phyloP scores from a whole-genome alignment of 106 monocot genomes.

The Dioscorea dumetorum region DNA sequence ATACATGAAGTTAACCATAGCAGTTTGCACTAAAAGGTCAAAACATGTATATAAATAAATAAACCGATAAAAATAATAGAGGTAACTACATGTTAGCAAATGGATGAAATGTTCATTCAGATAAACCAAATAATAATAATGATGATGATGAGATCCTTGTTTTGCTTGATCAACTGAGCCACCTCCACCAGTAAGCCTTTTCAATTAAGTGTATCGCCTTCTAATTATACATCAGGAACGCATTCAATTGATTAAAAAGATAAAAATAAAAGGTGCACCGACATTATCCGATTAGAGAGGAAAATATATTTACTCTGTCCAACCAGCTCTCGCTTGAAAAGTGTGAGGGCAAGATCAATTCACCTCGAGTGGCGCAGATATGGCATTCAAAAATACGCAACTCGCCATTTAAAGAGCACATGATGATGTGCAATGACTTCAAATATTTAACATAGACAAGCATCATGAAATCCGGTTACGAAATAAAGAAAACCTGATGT shows the following conservation, averaged over 20 bases:
- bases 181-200: too few species aligned
- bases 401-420: neutral
- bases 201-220: too few species aligned
- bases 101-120: neutral
- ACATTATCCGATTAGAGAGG: too few species aligned
- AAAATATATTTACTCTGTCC: too few species aligned
- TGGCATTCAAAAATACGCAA: neutral
- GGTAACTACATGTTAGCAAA: neutral
- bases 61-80: neutral
- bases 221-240: too few species aligned
- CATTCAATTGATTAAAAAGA: too few species aligned
- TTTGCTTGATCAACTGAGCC: too few species aligned
- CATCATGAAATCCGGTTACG: neutral
- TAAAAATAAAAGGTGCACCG: too few species aligned
- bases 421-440: neutral
- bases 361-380: neutral
- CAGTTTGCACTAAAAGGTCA: neutral
- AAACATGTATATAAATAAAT: neutral
- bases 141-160: too few species aligned
- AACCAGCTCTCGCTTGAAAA: too few species aligned
- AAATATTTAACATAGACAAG: neutral
- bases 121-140: too few species aligned
- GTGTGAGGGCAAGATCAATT: neutral
- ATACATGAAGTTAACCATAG: neutral
- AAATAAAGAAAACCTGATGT: constrained; percentile 68